Percentiles rank a stretch among this genome's conserved stretches.
These are phyloP conservation scores for Penicillium griseofulvum DNA, from an alignment of 2,329 filamentous ascomycete species.

Conservation along the genomic window DNA sequence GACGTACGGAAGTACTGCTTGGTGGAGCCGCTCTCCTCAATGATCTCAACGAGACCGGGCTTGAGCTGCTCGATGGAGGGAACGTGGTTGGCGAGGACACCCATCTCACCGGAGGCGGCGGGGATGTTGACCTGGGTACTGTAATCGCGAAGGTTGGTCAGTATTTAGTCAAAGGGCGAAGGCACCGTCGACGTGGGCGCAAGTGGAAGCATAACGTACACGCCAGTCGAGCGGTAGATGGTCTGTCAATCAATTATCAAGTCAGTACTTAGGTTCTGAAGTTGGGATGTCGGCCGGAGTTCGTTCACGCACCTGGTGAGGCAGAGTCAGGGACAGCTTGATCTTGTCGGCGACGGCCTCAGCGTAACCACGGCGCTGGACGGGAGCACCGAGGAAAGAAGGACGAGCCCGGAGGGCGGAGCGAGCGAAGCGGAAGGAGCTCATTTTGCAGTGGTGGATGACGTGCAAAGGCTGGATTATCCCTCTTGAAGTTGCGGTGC, in stretches of 20 bases:
- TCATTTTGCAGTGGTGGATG: conserved; percentile 62
- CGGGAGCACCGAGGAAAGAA: conserved; percentile 68
- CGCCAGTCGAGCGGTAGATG: conserved; percentile 68
- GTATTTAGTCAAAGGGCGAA: conserved; percentile 23
- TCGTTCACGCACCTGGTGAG: conserved; percentile 81
- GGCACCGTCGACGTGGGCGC: conserved; percentile 13
- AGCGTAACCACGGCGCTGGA: conserved; percentile 88
- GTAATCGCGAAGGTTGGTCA: conserved; percentile 64
- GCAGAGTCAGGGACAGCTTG: conserved; percentile 95
- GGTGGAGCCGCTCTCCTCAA: conserved; percentile 82
- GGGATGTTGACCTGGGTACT: conserved; percentile 96
- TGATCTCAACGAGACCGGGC: conserved; percentile 89
- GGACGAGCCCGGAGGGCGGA: conserved; percentile 81
- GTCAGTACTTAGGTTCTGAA: conserved; percentile 23
- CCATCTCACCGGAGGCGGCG: conserved; percentile 98
- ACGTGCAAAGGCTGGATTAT: conserved; percentile 32
- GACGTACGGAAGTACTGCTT: conserved; percentile 98
- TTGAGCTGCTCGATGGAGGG: conserved; percentile 98
- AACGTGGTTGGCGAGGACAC: conserved; percentile 98
- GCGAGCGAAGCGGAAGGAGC: conserved; percentile 88
- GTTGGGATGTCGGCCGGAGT: conserved; percentile 11
- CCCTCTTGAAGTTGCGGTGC: conserved; percentile 39
- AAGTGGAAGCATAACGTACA: conserved; percentile 52
- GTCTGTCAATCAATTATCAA: conserved; percentile 45
- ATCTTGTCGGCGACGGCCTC: conserved; percentile 89